phyloP scores from a whole-genome alignment of 192 early-diverging fungal genomes.

The Allomyces macrogynus region DNA sequence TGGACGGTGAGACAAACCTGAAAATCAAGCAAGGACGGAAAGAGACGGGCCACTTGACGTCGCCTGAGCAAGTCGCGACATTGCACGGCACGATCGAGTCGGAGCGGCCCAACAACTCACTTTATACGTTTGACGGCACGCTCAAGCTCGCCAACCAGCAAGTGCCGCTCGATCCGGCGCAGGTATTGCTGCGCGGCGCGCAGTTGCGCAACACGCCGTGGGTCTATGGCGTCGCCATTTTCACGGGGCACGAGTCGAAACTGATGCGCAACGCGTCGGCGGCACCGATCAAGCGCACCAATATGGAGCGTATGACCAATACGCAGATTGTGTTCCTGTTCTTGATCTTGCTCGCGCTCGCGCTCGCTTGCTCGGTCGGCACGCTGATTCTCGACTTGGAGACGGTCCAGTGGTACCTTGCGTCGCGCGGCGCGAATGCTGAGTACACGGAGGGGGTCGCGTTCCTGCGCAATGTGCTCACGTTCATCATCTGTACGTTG shows the following conservation, averaged over 20 bases:
- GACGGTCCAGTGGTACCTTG: background rate
- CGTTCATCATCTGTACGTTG: no score
- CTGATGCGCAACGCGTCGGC: slow-evolving; percentile 83
- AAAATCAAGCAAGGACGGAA: slow-evolving; percentile 86
- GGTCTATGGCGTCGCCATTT: slow-evolving; percentile 77
- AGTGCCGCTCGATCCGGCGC: slow-evolving; percentile 65
- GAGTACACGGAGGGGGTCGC: no score
- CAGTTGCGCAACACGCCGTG: slow-evolving; percentile 83
- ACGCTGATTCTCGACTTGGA: slow-evolving; percentile 28
- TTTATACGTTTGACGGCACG: slow-evolving; percentile 89
- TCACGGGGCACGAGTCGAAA: slow-evolving; percentile 95
- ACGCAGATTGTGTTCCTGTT: slow-evolving; percentile 23
- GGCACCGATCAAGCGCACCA: slow-evolving; percentile 84
- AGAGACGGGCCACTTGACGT: slow-evolving; percentile 62
- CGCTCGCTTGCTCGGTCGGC: slow-evolving; percentile 68
- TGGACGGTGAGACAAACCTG: slow-evolving; percentile 97
- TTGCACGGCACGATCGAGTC: slow-evolving; percentile 60
- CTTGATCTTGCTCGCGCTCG: slow-evolving; percentile 36
- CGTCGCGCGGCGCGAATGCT: no score
- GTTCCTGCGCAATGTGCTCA: no score
- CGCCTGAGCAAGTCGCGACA: slow-evolving; percentile 27
- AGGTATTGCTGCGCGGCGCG: slow-evolving; percentile 82
- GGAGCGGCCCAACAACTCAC: slow-evolving; percentile 81
- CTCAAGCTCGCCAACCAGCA: slow-evolving; percentile 42
- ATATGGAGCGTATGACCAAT: slow-evolving; percentile 77